Evolutionary conservation across 75 land plant genomes (phyloP), one percentile per base, ranked within the genome.

Genomic region (Adiantum capillusveneris): DNA sequence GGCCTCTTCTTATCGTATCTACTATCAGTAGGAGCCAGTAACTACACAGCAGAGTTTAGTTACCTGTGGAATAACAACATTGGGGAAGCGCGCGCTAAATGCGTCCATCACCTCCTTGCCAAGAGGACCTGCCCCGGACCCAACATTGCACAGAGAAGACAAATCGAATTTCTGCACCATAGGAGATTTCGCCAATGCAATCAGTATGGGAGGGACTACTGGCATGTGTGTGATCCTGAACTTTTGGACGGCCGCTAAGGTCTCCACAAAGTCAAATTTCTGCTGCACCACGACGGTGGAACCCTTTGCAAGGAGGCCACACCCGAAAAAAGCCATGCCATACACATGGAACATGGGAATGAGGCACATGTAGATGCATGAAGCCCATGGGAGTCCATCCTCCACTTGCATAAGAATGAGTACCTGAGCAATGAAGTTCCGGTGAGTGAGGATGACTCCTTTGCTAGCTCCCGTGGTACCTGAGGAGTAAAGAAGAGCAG

Each of bases 261-360:
- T 56, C 75, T 29, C 31, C 39, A 64, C 63, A 29, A 87, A 39
- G 0, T 79, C 85, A 44, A 84, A 90, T 53, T 67, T 79, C 7
- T n/a, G 52, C 85, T 86, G 67, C 18, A 68, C 29, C 11, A 90
- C 85, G 2, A 87, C 69, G 13, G 69, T 26, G 42, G 74, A 77
- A 26, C 85, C 88, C 29, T 77, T 75, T 64, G 60, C 59, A 24
- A 90, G 77, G 53, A 74, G 74, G 11, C 68, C 70, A 37, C 67
- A 73, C 1, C 58, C 27, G 14, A 87, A 44, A 5, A 75, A 48
- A 0, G 82, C 49, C 37, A 90, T 49, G 25, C 88, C 93, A 46
- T 76, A 90, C 12, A 90, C 67, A 64, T 90, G 97, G 50, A 84
- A 90, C 93, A 90, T 65, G 0, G 97, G 97, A 1, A 87, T 31